Conservation (phyloP, 2,329 filamentous ascomycete genomes). For the Xylariaceae sp. region DNA sequence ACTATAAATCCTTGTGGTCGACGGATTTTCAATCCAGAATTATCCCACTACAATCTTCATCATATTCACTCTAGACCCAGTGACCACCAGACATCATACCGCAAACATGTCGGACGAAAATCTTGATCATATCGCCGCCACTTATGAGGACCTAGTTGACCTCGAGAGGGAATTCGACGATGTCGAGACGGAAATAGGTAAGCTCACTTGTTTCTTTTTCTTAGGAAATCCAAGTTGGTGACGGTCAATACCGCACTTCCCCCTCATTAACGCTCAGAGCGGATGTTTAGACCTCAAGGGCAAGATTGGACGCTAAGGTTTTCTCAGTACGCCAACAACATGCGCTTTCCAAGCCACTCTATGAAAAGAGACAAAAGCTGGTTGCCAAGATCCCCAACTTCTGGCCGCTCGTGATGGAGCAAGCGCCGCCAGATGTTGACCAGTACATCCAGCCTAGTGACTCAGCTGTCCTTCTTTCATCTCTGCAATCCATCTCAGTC, state of each 20-base stretch:
- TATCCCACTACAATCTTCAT: conserved; percentile 1
- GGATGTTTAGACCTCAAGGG: no score
- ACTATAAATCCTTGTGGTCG: conserved; percentile 2
- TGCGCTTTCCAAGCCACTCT: conserved; percentile 64
- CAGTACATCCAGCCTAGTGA: conserved; percentile 82
- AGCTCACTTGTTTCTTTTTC: no score
- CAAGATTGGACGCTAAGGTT: neutral
- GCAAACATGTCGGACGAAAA: conserved; percentile 19
- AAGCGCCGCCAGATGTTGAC: conserved; percentile 80
- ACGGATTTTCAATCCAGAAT: neutral
- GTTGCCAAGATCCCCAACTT: conserved; percentile 76
- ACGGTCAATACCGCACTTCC: no score
- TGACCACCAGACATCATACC: neutral
- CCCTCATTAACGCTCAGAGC: no score
- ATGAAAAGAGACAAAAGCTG: conserved; percentile 68
- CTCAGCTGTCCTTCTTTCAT: conserved; percentile 64
- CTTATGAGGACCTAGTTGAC: conserved; percentile 72
- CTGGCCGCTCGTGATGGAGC: conserved; percentile 92
- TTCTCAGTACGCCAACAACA: conserved; percentile 67
- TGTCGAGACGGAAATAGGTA: conserved; percentile 78
- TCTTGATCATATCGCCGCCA: conserved; percentile 41
- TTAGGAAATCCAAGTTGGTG: no score
- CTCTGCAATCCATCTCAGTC: conserved; percentile 66
- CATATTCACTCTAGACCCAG: neutral
- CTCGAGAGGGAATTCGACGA: conserved; percentile 83